A percentile compares a stretch with the other conserved stretches of the same genome.
These are phyloP conservation scores for Berberis thunbergii DNA, from an alignment of 164 flowering plant genomes.

Conservation along the genomic window DNA sequence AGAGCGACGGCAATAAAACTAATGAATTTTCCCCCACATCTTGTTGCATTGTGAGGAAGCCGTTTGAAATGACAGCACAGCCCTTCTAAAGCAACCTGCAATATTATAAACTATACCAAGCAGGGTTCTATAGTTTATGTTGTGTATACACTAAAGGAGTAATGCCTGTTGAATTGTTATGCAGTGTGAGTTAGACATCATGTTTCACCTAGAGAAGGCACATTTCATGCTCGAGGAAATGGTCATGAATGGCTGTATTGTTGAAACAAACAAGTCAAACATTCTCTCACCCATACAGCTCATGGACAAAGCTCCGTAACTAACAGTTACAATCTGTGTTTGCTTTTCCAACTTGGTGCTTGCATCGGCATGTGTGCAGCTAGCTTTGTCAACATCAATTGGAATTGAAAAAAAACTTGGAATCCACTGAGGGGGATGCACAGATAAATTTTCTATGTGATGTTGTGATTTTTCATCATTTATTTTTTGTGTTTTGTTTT, in stretches of 20 bases:
- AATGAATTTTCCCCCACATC: no score
- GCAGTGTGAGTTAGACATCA: conserved; percentile 98
- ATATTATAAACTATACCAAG: no score
- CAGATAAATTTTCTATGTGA: no score
- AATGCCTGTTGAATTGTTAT: background rate
- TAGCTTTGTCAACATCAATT: background rate
- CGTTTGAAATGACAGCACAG: no score
- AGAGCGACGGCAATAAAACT: no score
- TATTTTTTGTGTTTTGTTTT: no score
- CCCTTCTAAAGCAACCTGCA: no score
- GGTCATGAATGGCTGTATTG: conserved; percentile 97
- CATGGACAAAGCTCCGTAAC: conserved; percentile 73
- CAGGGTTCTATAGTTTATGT: no score
- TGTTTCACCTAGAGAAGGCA: conserved; percentile 98
- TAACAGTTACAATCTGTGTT: background rate
- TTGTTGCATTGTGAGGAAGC: no score
- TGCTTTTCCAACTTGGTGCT: background rate
- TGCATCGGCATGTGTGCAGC: background rate
- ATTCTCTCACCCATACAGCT: conserved; percentile 80
- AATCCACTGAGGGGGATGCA: no score
- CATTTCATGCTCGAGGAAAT: conserved; percentile 99
- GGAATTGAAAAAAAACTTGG: background rate
- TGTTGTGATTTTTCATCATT: no score
- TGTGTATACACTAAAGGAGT: no score
- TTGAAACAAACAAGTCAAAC: conserved; percentile 89